These are phyloP conservation scores for Yamadazyma pseudoaaseri DNA, from an alignment of 1,139 yeast species.

Conservation along the genomic window DNA sequence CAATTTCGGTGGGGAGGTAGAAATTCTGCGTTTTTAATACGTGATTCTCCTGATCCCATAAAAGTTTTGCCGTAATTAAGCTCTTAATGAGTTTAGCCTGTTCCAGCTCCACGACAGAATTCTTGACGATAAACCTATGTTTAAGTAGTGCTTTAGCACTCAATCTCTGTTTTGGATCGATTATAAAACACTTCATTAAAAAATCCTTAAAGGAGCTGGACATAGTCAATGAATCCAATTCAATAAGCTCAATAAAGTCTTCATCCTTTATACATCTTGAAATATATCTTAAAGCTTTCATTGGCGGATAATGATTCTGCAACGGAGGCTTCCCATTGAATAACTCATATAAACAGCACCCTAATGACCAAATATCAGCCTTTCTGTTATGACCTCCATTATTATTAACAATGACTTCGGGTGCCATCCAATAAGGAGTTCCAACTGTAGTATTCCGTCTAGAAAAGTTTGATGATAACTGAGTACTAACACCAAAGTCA, in stretches of 20 bases:
- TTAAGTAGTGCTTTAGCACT: conserved; percentile 57
- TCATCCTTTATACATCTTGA: conserved; percentile 35
- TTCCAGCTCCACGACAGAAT: conserved; percentile 7
- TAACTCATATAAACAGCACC: conserved; percentile 83
- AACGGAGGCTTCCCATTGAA: conserved; percentile 85
- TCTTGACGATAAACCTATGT: conserved; percentile 53
- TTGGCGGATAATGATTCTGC: conserved; percentile 65
- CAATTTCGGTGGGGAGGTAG: conserved; percentile 41
- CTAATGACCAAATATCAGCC: conserved; percentile 96
- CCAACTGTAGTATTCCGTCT: conserved; percentile 91
- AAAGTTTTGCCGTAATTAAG: conserved; percentile 35
- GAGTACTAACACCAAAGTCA: conserved; percentile 96
- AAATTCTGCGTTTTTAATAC: conserved; percentile 30
- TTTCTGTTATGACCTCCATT: conserved; percentile 73
- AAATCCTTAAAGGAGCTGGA: conserved; percentile 50
- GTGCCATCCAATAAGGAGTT: conserved; percentile 99
- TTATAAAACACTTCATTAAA: conserved; percentile 59
- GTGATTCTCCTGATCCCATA: conserved; percentile 46
- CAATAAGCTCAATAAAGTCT: conserved; percentile 35
- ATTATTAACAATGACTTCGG: conserved; percentile 86
- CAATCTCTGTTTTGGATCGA: conserved; percentile 59
- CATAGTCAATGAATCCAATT: conserved; percentile 23
- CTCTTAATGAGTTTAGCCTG: conserved; percentile 22
- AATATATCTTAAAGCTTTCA: conserved; percentile 65
- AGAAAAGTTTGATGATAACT: conserved; percentile 72